Evolutionary conservation across 1,284 basidiomycete species (phyloP).

Genomic region (Cryptococcus amylolentus): DNA sequence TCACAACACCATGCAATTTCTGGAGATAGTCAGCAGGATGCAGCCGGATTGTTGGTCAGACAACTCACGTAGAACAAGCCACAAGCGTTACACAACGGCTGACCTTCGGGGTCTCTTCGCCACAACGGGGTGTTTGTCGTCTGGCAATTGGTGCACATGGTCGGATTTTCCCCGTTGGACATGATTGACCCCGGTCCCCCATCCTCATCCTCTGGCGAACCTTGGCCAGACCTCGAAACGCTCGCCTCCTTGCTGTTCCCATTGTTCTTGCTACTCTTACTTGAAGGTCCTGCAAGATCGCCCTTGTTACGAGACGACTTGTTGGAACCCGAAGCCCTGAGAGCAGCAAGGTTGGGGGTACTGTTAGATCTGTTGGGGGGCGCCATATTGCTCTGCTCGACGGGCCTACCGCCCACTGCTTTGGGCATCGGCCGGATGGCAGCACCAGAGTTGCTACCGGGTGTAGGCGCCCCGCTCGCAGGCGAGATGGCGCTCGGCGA

Average conservation of each 20-base stretch:
- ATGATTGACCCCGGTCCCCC: constrained; percentile 25
- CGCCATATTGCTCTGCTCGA: constrained; percentile 18
- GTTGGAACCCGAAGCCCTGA: constrained; percentile 16
- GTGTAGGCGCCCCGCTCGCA: constrained; percentile 15
- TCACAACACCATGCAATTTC: constrained; percentile 93
- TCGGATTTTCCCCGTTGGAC: constrained; percentile 61
- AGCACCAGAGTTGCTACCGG: constrained; percentile 5
- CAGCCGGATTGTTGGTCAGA: constrained; percentile 1
- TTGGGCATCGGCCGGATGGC: constrained; percentile 33
- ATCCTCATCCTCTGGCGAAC: constrained; percentile 3
- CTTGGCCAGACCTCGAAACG: background rate
- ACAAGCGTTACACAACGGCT: constrained; percentile 86
- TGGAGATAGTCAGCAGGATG: constrained; percentile 41
- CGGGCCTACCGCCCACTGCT: constrained; percentile 28
- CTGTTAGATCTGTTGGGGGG: constrained; percentile 41
- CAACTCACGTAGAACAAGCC: constrained; percentile 80
- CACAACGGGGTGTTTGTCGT: constrained; percentile 94
- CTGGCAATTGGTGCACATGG: constrained; percentile 88
- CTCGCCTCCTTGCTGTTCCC: constrained; percentile 2
- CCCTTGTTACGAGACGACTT: constrained; percentile 4
- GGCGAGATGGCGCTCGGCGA: constrained; percentile 25
- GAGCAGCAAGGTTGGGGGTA: constrained; percentile 44
- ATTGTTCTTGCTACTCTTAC: constrained; percentile 1
- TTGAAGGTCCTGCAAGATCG: background rate
- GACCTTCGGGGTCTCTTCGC: constrained; percentile 91